Conservation (phyloP, 805 yeast genomes). For the Isabelozyma gotoi region DNA sequence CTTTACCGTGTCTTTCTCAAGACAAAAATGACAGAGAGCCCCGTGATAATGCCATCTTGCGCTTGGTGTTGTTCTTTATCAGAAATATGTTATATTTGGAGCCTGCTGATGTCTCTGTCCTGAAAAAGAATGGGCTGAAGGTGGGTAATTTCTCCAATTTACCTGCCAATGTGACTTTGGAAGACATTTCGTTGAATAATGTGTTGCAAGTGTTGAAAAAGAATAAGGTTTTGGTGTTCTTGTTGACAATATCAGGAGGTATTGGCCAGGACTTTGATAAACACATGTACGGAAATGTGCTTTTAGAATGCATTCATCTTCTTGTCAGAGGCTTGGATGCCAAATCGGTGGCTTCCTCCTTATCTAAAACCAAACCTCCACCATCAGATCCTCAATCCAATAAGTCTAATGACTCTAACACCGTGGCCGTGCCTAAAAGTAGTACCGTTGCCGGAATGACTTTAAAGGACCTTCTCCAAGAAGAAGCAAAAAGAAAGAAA, state of each 20-base stretch:
- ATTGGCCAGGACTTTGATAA: slow-evolving; percentile 64
- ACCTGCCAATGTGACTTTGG: slow-evolving; percentile 57
- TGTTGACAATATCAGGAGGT: slow-evolving; percentile 69
- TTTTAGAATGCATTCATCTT: slow-evolving; percentile 69
- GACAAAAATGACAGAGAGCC: slow-evolving; percentile 57
- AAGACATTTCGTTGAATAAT: slow-evolving; percentile 66
- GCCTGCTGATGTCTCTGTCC: slow-evolving; percentile 58
- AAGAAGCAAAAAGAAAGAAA: slow-evolving; percentile 57
- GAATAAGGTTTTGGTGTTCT: slow-evolving; percentile 70
- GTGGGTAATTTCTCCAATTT: slow-evolving; percentile 35
- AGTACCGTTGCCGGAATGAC: slow-evolving; percentile 37
- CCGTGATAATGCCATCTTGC: slow-evolving; percentile 70
- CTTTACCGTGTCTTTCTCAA: slow-evolving; percentile 57
- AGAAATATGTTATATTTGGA: slow-evolving; percentile 79
- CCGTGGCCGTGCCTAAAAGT: slow-evolving; percentile 5
- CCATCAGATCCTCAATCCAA: not conserved
- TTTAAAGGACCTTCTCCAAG: slow-evolving; percentile 51
- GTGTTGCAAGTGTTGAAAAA: slow-evolving; percentile 59
- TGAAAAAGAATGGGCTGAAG: slow-evolving; percentile 40
- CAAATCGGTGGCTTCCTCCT: slow-evolving; percentile 18
- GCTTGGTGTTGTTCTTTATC: slow-evolving; percentile 69
- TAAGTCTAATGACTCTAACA: too few species aligned
- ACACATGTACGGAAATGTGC: slow-evolving; percentile 56
- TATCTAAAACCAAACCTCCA: not conserved
- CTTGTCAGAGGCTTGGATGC: slow-evolving; percentile 57